Base-by-base conservation (phyloP, 2,329 filamentous ascomycete species). In the Alternaria tenuissima region DNA sequence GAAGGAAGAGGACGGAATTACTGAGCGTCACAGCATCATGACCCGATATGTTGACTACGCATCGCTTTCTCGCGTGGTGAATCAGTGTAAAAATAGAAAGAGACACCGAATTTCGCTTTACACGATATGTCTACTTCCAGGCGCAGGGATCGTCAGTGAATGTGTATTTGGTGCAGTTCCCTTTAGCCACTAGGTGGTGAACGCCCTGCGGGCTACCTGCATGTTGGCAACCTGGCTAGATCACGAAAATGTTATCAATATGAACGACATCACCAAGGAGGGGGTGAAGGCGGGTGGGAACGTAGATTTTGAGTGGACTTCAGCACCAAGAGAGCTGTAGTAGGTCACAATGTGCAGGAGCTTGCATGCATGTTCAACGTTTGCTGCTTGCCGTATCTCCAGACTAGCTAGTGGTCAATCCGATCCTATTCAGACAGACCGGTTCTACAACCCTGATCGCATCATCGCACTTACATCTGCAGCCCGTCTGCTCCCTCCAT, bases 1-100 rank as follows among this genome's bases (percentile, higher is more conserved):
- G 61, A 66, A 52, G 61, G 59, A 11, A 56, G 60, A 48, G 57
- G 32, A 52, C 30, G 24, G 5, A 60, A 18, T 22, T 28, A 22
- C 14, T 60, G 39, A 52, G 1, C 3, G 5, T n/a, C 18, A 30
- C 6, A 22, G n/a, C 46, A 34, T 34, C 18, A 48, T 2, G 3
- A 2, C 7, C 20, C 3, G 28, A 7, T 14, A 9, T 12, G 18
- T 12, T 24, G 4, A 11, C 2, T 28, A 28, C 42, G 14, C 14
- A n/a, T 28, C 5, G 18, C n/a, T 9, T 36, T 18, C 30, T 48
- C 11, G 24, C 18, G 18, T 34, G 14, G 20, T 18, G 26, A 5
- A 18, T 20, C 11, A 32, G 30, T 16, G 3, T n/a, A 4, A 3
- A 14, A 2, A 24, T n/a, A 1, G 12, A 11, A 11, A 0, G 12